Evolutionary conservation across 257 asterid genomes (phyloP).

Genomic region (Solanum sejunctum): DNA sequence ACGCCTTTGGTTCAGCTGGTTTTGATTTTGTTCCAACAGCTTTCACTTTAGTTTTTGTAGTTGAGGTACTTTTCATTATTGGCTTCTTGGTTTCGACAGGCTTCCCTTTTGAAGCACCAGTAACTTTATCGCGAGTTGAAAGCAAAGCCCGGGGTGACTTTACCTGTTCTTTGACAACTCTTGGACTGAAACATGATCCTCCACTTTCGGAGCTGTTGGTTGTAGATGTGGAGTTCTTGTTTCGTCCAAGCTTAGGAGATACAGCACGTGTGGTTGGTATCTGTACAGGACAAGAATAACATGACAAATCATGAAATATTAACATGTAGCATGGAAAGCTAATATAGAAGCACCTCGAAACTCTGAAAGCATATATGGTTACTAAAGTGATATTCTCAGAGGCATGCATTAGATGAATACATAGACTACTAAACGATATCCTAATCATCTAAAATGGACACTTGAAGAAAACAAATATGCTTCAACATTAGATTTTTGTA

Average conservation of each 20-base stretch:
- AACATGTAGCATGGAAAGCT: background rate
- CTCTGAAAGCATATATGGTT: background rate
- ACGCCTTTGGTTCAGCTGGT: constrained; percentile 8
- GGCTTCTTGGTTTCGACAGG: constrained; percentile 10
- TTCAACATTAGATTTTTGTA: background rate
- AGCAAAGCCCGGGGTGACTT: constrained; percentile 24
- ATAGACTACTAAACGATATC: background rate
- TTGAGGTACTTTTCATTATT: constrained; percentile 17
- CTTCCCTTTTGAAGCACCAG: constrained; percentile 1
- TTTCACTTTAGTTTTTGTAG: constrained; percentile 14
- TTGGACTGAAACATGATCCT: constrained; percentile 30
- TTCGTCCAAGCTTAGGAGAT: constrained; percentile 84
- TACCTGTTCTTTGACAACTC: constrained; percentile 11
- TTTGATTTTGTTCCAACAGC: constrained; percentile 16
- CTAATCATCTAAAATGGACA: background rate
- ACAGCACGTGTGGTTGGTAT: constrained; percentile 68
- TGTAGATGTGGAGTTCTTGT: constrained; percentile 19
- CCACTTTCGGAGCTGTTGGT: constrained; percentile 24
- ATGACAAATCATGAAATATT: background rate
- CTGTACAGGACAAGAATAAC: constrained; percentile 8
- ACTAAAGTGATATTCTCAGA: background rate
- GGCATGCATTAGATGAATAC: background rate
- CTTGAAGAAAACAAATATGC: background rate
- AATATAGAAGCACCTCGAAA: background rate
- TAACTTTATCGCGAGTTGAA: constrained; percentile 12